Evolutionary conservation across 768 basidiomycete species (phyloP), one percentile per base, ranked within the genome.

Genomic region (Kondoa subrosea): DNA sequence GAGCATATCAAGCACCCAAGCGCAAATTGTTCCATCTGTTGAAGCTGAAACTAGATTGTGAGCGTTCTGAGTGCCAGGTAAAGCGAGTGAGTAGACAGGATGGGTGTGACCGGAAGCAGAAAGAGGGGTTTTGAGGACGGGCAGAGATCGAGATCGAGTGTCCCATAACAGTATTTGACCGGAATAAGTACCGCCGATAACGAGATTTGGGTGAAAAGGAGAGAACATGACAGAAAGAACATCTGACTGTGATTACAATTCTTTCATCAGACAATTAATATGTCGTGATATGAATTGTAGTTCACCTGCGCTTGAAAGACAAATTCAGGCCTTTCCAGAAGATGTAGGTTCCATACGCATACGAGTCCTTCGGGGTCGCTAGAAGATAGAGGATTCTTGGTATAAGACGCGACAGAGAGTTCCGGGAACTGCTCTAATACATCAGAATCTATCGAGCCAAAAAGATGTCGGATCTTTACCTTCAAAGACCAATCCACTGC

Each of bases 121-220:
- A 56, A 97, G 78, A 0, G 95, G 95, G 3, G 95, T 95, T 79
- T 97, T 99, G 62, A 96, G 80, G 1, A 97, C 91, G 0, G 95
- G 95, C 1, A 96, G 80, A 76, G 93, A 93, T 1, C 72, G 71
- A 1, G 92, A 90, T 60, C 95, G 85, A 4, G 92, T 97, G 75
- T 99, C 95, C 95, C 95, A 99, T 0, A 97, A 82, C 30, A 99
- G 80, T 70, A 99, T 92, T 78, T 97, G 95, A 21, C 95, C 95
- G 31, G 95, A 96, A 76, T 97, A 97, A n/a, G 95, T 96, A 27
- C 95, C 95, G 65, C 95, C 95, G 71, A 97, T 95, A 50, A 99
- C 83, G 21, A 96, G 84, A 74, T 95, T 97, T 1, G 95, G 88
- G 77, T 99, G 93, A 78, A 95, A 97, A 0, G 95, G 92, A 0